These are phyloP conservation scores for Carex scoparia DNA, from an alignment of 176 grass and related monocot genomes.

Conservation along the genomic window DNA sequence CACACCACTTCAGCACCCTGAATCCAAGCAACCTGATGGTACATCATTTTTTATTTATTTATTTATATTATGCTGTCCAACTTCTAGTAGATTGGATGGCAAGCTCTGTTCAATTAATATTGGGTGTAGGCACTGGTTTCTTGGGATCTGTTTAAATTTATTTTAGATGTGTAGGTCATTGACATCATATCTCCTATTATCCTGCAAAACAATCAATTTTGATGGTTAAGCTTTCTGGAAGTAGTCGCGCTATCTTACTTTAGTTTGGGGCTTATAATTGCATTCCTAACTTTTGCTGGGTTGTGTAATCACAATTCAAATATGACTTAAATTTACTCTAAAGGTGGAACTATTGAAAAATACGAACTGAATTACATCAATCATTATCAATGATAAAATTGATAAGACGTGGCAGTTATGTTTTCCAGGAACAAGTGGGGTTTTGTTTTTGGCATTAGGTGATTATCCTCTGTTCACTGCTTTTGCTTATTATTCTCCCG, in stretches of 20 bases:
- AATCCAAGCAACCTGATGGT: conserved; percentile 46
- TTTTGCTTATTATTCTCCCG: background rate
- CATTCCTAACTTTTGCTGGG: background rate
- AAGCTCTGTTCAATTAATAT: background rate
- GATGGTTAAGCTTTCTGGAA: background rate
- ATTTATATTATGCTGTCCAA: background rate
- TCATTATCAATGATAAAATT: conserved; percentile 1
- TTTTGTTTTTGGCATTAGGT: background rate
- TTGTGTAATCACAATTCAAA: background rate
- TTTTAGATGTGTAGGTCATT: conserved; percentile 7
- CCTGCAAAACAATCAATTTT: background rate
- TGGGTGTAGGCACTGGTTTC: background rate
- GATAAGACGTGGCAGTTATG: background rate
- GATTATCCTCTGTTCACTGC: background rate
- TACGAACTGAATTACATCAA: conserved; percentile 6
- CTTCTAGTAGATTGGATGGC: conserved; percentile 7
- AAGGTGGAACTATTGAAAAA: background rate
- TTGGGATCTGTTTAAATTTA: background rate
- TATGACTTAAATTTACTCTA: background rate
- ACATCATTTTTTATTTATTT: background rate
- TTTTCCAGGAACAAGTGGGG: background rate
- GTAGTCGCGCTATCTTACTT: background rate
- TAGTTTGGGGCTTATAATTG: background rate
- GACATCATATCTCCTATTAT: background rate
- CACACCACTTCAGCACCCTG: conserved; percentile 30